Evolutionary conservation across 306 rosid genomes (phyloP).

Genomic region (Acacia confusa): DNA sequence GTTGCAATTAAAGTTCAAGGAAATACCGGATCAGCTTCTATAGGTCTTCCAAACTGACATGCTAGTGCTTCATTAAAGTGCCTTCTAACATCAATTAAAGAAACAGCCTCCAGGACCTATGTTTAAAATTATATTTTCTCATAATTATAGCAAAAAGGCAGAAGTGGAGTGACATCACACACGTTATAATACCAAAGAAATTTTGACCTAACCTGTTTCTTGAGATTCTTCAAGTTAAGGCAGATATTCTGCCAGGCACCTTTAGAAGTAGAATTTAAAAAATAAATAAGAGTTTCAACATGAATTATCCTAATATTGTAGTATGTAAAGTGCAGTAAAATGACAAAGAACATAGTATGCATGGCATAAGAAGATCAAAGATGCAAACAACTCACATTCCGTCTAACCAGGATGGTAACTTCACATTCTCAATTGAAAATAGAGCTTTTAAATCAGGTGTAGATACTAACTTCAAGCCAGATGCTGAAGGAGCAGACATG

Average conservation of each 20-base stretch:
- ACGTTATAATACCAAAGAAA: constrained; percentile 20
- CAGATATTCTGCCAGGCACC: constrained; percentile 98
- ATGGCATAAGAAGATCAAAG: constrained; percentile 13
- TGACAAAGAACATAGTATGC: not conserved
- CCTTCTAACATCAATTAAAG: constrained; percentile 74
- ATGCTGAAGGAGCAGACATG: constrained; percentile 70
- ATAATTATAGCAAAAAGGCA: constrained; percentile 17
- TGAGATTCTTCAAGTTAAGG: constrained; percentile 86
- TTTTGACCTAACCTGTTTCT: constrained; percentile 73
- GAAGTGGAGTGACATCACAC: constrained; percentile 10
- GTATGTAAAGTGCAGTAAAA: not conserved
- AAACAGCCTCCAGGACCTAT: constrained; percentile 83
- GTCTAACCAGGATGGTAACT: constrained; percentile 84
- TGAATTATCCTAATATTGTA: constrained; percentile 6
- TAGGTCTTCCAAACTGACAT: constrained; percentile 68
- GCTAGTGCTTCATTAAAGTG: constrained; percentile 81
- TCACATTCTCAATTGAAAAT: constrained; percentile 80
- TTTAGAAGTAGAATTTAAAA: constrained; percentile 35
- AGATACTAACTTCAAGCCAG: constrained; percentile 65
- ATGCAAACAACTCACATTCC: constrained; percentile 70
- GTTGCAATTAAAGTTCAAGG: constrained; percentile 21
- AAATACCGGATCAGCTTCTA: constrained; percentile 93
- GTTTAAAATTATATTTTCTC: constrained; percentile 11
- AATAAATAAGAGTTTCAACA: constrained; percentile 25
- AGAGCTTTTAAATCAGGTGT: constrained; percentile 61